Base-by-base conservation (phyloP, 371 early-diverging fungal species). In the Choanephora cucurbitarum region DNA sequence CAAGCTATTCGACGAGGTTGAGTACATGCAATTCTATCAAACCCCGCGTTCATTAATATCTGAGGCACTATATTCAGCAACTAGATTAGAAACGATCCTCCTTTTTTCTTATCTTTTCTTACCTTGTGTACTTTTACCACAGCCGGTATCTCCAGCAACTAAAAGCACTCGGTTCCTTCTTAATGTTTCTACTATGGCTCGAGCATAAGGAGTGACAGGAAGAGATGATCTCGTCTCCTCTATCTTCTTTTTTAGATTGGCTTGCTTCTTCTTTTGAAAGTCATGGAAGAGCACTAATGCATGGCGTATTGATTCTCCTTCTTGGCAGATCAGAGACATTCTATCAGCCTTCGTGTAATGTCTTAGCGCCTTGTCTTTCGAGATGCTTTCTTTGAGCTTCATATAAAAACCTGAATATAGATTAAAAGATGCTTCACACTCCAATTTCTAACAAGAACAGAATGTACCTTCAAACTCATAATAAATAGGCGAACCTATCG, bases 1-100 rank as follows among this genome's bases (percentile, higher is more conserved):
- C 95, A 92, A 0, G 97, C 95, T 58, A 97, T 91, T 40, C 96
- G 82, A 15, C 97, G 81, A 5, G 97, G 97, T 65, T 97, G 97
- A 1, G 99, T 97, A 72, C 95, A 90, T 4, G 92, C 86, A 45
- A 98, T 89, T 44, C 84, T 82, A 32, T 73, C 67, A 50, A 82
- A 87, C 0, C 89, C 89, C 15, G 85, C 86, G 41, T 84, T 85
- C 58, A 86, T 66, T 19, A 91, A 72, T 58, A 87, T 91, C 56
- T 93, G 91, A 9, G 91, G 91, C 4, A 91, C 89, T 73, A n/a
- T n/a, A n/a, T n/a, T n/a, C n/a, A n/a, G n/a, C n/a, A n/a, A n/a
- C n/a, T n/a, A n/a, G n/a, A n/a, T n/a, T n/a, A n/a, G n/a, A n/a
- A n/a, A n/a, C n/a, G n/a, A n/a, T n/a, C n/a, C 33, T n/a, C 9